Conservation (phyloP, 2,329 filamentous ascomycete genomes). For the Arthrobotrys iridis region DNA sequence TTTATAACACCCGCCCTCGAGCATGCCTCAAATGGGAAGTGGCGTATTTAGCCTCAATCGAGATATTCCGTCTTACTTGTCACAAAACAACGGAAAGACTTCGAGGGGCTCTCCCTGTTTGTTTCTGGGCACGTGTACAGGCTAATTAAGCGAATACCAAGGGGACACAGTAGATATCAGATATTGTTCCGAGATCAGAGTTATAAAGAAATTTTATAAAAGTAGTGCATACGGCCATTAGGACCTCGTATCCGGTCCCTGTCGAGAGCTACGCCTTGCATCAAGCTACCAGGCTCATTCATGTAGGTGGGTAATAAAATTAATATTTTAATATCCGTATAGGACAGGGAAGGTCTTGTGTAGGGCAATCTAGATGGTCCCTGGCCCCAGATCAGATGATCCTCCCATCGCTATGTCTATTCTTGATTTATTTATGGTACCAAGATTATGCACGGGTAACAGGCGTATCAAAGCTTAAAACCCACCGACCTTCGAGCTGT, state of each 20-base stretch:
- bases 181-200: constrained; percentile 48
- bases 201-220: constrained; percentile 49
- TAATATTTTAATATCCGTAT: constrained; percentile 41
- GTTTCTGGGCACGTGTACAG: constrained; percentile 32
- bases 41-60: constrained; percentile 49
- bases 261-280: constrained; percentile 28
- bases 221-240: constrained; percentile 18
- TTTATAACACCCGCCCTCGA: background rate
- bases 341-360: constrained; percentile 20
- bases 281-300: constrained; percentile 28
- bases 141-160: constrained; percentile 41
- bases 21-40: constrained; percentile 16
- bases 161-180: constrained; percentile 10
- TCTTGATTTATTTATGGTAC: constrained; percentile 33
- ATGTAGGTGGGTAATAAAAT: constrained; percentile 18
- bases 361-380: constrained; percentile 8
- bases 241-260: constrained; percentile 31
- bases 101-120: background rate
- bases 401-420: constrained; percentile 3
- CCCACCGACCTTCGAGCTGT: background rate
- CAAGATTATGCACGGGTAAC: constrained; percentile 20
- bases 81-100: constrained; percentile 6
- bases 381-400: constrained; percentile 40
- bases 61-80: constrained; percentile 36
- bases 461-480: constrained; percentile 30